These are phyloP conservation scores for Fusarium cyanostomum DNA, from an alignment of 2,329 filamentous ascomycete species.

Conservation along the genomic window DNA sequence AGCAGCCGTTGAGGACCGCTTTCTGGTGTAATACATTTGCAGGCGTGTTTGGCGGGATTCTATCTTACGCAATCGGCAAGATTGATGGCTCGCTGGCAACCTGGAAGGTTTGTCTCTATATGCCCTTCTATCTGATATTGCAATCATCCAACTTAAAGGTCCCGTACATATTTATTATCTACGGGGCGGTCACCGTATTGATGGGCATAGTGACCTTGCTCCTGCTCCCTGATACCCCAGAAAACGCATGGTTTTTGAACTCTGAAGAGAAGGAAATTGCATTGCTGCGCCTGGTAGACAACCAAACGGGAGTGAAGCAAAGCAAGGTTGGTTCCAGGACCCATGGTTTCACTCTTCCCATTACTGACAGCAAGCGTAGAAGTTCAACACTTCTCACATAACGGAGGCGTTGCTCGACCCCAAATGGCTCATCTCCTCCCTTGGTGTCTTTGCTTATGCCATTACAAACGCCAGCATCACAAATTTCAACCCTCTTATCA, in stretches of 20 bases:
- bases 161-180: constrained; percentile 40
- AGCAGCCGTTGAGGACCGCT: constrained; percentile 46
- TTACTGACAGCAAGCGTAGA: constrained; percentile 25
- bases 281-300: background rate
- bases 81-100: constrained; percentile 40
- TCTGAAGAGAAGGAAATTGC: constrained; percentile 2
- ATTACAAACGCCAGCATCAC: constrained; percentile 76
- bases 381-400: constrained; percentile 29
- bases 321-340: constrained; percentile 6
- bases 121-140: fast-evolving
- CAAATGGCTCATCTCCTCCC: constrained; percentile 41
- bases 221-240: background rate
- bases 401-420: constrained; percentile 34
- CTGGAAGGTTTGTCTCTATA: constrained; percentile 22
- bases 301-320: constrained; percentile 3
- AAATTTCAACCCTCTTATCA: constrained; percentile 66
- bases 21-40: constrained; percentile 48
- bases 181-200: constrained; percentile 25
- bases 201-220: background rate
- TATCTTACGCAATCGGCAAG: constrained; percentile 44
- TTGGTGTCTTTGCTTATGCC: constrained; percentile 64
- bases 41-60: constrained; percentile 45
- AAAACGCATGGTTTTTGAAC: constrained; percentile 5
- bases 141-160: fast-evolving
- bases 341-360: constrained; percentile 3